phyloP scores from a whole-genome alignment of 169 alveolate genomes.

The Babesia gibsoni region DNA sequence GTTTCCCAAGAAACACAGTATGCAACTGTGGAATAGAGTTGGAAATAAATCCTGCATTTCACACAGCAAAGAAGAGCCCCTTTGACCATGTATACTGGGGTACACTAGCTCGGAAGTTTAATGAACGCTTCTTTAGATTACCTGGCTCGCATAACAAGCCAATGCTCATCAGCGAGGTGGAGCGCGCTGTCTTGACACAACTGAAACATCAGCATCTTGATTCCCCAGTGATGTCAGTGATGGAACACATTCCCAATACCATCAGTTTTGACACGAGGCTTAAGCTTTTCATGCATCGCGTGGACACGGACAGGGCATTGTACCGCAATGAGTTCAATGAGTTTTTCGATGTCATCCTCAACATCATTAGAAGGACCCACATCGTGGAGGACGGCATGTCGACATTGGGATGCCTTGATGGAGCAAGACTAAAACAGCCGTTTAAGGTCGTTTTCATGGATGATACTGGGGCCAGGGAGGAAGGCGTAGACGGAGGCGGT shows the following conservation, averaged over 20 bases:
- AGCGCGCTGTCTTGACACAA: constrained; percentile 6
- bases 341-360: constrained; percentile 41
- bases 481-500: constrained; percentile 98
- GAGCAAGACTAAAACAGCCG: constrained; percentile 62
- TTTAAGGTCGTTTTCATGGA: constrained; percentile 84
- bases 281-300: constrained; percentile 27
- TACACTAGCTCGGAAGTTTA: constrained; percentile 13
- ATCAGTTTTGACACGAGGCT: constrained; percentile 43
- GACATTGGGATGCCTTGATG: constrained; percentile 57
- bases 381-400: constrained; percentile 76
- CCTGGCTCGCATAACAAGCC: background rate
- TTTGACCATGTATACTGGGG: constrained; percentile 23
- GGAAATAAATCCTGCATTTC: background rate
- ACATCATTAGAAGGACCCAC: constrained; percentile 70
- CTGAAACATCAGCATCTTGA: constrained; percentile 8
- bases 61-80: background rate
- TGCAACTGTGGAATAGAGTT: constrained; percentile 55
- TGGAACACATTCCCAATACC: constrained; percentile 49
- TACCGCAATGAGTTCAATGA: constrained; percentile 43
- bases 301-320: constrained; percentile 24
- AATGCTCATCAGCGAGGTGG: constrained; percentile 35
- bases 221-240: background rate
- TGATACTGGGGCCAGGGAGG: constrained; percentile 85
- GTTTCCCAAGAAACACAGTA: constrained; percentile 33
- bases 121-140: constrained; percentile 29